These are phyloP conservation scores for Dalbergia cochinchinensis DNA, from an alignment of 306 rosid species.

Conservation along the genomic window DNA sequence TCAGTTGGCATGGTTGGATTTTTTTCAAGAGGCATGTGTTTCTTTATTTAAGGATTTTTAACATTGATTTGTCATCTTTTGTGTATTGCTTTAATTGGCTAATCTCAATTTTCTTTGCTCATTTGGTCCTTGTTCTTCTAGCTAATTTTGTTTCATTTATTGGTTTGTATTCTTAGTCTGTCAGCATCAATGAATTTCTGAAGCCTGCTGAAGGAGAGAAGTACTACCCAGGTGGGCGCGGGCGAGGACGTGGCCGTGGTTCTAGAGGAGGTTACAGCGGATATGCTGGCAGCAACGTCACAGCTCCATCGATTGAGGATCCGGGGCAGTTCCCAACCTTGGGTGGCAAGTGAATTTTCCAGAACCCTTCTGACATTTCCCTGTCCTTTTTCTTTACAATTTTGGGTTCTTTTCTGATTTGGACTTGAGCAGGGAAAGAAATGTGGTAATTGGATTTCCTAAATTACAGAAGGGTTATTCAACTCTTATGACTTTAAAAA, in stretches of 20 bases:
- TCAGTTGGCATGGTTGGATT: background rate
- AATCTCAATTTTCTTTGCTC: background rate
- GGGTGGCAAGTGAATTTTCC: conserved; percentile 82
- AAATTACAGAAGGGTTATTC: conserved; percentile 44
- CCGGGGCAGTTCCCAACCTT: conserved; percentile 95
- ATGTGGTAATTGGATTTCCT: conserved; percentile 65
- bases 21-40: background rate
- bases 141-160: conserved; percentile 2
- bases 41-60: background rate
- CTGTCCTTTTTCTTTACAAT: conserved; percentile 47
- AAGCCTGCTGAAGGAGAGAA: conserved; percentile 92
- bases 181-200: conserved; percentile 87
- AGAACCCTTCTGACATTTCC: conserved; percentile 49
- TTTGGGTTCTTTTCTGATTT: conserved; percentile 63
- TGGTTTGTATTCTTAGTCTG: conserved; percentile 56
- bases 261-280: conserved; percentile 65
- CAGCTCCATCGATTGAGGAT: conserved; percentile 85
- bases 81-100: background rate
- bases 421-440: conserved; percentile 55
- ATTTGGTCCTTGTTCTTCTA: background rate
- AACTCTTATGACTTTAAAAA: conserved; percentile 39
- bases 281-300: conserved; percentile 52
- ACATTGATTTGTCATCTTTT: background rate
- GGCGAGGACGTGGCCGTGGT: conserved; percentile 84
- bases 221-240: conserved; percentile 80